phyloP scores from a whole-genome alignment of 768 basidiomycete species.

The Termitomyces heimii region DNA sequence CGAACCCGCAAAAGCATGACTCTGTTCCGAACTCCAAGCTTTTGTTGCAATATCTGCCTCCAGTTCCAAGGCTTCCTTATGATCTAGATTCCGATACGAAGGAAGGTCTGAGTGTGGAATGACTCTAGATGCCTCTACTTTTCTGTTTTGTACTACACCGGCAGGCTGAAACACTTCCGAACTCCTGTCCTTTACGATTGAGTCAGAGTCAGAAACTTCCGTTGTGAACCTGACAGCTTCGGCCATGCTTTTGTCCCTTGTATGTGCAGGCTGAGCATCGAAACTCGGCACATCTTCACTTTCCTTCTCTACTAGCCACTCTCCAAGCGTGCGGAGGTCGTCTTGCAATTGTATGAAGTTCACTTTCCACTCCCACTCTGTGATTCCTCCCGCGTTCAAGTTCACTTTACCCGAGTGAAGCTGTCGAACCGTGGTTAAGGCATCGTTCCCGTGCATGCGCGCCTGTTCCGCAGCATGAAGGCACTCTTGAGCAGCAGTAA shows the following conservation, averaged over 20 bases:
- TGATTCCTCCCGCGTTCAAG: not conserved
- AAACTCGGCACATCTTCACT: conserved; percentile 13
- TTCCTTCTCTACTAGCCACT: conserved; percentile 14
- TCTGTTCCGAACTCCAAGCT: conserved; percentile 17
- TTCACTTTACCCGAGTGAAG: conserved; percentile 2
- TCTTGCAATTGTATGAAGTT: conserved; percentile 9
- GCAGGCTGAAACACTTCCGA: not conserved
- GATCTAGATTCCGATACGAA: not conserved
- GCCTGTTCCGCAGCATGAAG: conserved; percentile 19
- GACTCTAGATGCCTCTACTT: not conserved
- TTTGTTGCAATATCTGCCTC: conserved; percentile 15
- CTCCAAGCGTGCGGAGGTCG: conserved; percentile 12
- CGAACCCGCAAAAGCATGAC: conserved; percentile 3
- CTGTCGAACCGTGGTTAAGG: conserved; percentile 17
- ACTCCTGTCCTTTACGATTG: not conserved
- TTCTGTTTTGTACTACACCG: not conserved
- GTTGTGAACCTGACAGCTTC: not conserved
- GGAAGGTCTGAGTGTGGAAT: not conserved
- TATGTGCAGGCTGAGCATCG: conserved; percentile 9
- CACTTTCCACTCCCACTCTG: conserved; percentile 11
- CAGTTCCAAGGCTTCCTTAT: conserved; percentile 4
- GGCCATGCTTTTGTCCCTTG: not conserved
- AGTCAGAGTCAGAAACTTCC: not conserved
- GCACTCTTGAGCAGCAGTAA: conserved; percentile 21
- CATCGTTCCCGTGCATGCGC: conserved; percentile 16